These are phyloP conservation scores for Lactarius akahatsu DNA, from an alignment of 768 basidiomycete species.

Conservation along the genomic window DNA sequence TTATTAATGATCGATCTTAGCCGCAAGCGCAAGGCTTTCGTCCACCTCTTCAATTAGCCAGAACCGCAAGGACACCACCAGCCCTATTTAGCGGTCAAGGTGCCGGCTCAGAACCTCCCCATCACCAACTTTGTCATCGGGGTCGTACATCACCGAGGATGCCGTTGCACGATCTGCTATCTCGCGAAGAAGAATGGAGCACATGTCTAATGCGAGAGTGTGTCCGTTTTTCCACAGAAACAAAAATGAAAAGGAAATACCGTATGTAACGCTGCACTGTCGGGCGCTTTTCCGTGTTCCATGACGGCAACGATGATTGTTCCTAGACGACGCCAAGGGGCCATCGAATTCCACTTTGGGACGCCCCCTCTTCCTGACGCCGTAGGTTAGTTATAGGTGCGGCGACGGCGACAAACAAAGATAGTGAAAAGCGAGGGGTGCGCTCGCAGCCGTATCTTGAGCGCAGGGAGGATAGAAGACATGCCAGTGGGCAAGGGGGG, in stretches of 20 bases:
- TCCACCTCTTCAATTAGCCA: background rate
- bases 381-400: background rate
- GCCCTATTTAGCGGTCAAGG: background rate
- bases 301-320: conserved; percentile 1
- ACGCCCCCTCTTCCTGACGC: background rate
- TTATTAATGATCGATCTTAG: background rate
- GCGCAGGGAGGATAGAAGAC: background rate
- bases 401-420: background rate
- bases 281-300: background rate
- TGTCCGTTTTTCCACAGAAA: background rate
- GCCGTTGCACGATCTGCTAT: background rate
- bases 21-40: background rate
- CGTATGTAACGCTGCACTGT: background rate
- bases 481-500: background rate
- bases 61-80: background rate
- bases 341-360: background rate
- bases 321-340: background rate
- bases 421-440: background rate
- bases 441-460: background rate
- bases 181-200: background rate
- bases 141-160: background rate
- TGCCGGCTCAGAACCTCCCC: background rate
- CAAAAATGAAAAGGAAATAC: background rate
- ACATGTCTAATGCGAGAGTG: background rate
- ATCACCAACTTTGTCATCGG: background rate